Base-by-base conservation (phyloP, 2,329 filamentous ascomycete genomes). In the Trichoderma hamatum region DNA sequence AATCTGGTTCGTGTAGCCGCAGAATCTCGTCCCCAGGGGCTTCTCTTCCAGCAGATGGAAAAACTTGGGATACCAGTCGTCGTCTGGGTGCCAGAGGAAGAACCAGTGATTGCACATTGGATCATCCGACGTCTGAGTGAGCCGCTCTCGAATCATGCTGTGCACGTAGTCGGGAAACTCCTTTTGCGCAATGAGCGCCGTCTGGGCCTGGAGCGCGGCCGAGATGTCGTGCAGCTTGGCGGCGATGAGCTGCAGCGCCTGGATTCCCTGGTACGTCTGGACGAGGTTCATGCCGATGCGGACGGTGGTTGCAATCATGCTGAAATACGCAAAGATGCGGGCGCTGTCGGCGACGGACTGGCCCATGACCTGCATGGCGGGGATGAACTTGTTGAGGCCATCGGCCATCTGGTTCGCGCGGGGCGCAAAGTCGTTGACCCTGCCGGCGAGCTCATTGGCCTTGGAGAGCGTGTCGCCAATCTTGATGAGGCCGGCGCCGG, bases 31-130 rank as follows among this genome's bases (percentile, higher is more conserved):
- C 4, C 76, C 76, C 0, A 81, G 70, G 3, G 77, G 79, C 11
- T 75, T 74, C 3, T 77, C 73, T 13, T 80, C 76, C 16, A 81
- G 70, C 0, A 81, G 74, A 7, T 80, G 76, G 60, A 80, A 80
- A 67, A 82, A 82, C 5, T 76, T 77, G 14, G 79, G 78, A 52
- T 82, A 80, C 80, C 80, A 82, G 59, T 80, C 78, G 51, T 79
- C 80, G 43, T 82, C 80, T 1, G 80, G 80, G 34, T 82, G 80
- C 43, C 78, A 82, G 2, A 82, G 74, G 39, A 82, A 82, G 70
- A 81, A 81, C 74, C 78, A 77, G 67, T 82, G 80, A 6, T 79
- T 74, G 26, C 71, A 72, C 32, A 73, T 69, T 1, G 72, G 72
- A 24, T 80, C 78, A 30, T 73, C 72, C 9, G 74, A 72, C 5